These are phyloP conservation scores for Wallacemonas rigidus DNA, from an alignment of 208 protist species.

Conservation along the genomic window DNA sequence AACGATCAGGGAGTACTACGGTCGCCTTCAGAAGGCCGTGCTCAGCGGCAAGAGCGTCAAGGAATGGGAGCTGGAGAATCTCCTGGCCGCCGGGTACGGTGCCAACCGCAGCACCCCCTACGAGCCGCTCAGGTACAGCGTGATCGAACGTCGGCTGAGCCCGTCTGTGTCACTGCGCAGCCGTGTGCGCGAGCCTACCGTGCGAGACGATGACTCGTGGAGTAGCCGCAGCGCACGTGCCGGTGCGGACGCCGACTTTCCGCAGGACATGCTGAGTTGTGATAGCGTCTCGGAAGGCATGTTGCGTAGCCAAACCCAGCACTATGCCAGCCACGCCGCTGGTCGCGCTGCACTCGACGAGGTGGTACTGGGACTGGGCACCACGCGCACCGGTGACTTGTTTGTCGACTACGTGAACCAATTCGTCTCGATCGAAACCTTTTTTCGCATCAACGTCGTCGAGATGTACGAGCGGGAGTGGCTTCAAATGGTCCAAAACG, in stretches of 20 bases:
- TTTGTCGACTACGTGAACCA: slow-evolving; percentile 52
- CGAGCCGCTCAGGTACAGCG: slow-evolving; percentile 25
- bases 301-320: not conserved
- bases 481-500: slow-evolving; percentile 53
- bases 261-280: slow-evolving; percentile 33
- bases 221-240: slow-evolving; percentile 11
- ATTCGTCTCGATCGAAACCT: slow-evolving; percentile 51
- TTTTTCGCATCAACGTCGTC: slow-evolving; percentile 54
- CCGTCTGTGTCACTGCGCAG: not conserved
- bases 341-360: not conserved
- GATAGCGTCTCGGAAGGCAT: slow-evolving; percentile 24
- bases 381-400: slow-evolving; percentile 19
- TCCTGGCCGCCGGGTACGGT: slow-evolving; percentile 36
- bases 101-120: slow-evolving; percentile 18
- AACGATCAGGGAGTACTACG: slow-evolving; percentile 54
- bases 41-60: slow-evolving; percentile 55
- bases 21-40: slow-evolving; percentile 44
- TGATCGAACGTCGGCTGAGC: slow-evolving; percentile 8
- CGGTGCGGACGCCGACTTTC: slow-evolving; percentile 21
- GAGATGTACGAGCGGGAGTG: slow-evolving; percentile 66
- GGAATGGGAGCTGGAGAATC: slow-evolving; percentile 74
- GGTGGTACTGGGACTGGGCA: not conserved
- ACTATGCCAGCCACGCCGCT: not conserved
- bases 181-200: slow-evolving; percentile 5
- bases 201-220: slow-evolving; percentile 17